Evolutionary conservation across 331 rosid species (phyloP).

Genomic region (Saraca asoca): DNA sequence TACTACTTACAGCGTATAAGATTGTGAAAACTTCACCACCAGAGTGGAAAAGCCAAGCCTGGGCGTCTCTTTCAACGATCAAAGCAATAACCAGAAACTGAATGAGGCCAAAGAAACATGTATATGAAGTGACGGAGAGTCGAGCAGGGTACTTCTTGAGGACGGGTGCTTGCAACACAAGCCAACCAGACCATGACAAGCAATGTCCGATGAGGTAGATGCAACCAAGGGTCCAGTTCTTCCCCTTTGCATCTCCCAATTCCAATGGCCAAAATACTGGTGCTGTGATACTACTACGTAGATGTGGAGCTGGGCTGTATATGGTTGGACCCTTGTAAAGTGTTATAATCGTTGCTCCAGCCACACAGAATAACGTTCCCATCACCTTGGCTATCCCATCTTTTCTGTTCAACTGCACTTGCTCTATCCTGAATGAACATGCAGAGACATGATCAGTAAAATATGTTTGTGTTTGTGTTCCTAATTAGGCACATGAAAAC

Average conservation of each 20-base stretch:
- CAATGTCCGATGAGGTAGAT: slow-evolving; percentile 87
- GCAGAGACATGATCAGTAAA: not conserved
- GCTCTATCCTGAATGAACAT: slow-evolving; percentile 68
- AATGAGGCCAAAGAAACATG: slow-evolving; percentile 86
- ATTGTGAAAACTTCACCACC: slow-evolving; percentile 83
- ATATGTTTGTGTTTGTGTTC: not conserved
- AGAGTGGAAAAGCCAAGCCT: slow-evolving; percentile 80
- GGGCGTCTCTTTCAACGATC: slow-evolving; percentile 57
- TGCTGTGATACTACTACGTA: slow-evolving; percentile 28
- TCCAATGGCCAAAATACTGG: slow-evolving; percentile 36
- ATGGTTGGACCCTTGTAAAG: slow-evolving; percentile 90
- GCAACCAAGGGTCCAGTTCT: slow-evolving; percentile 94
- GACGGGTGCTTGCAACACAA: slow-evolving; percentile 87
- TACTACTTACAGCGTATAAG: slow-evolving; percentile 66
- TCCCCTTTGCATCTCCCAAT: slow-evolving; percentile 68
- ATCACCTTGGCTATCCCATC: slow-evolving; percentile 81
- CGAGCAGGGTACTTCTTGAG: slow-evolving; percentile 95
- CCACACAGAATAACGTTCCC: slow-evolving; percentile 82
- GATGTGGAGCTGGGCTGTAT: slow-evolving; percentile 67
- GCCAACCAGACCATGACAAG: slow-evolving; percentile 95
- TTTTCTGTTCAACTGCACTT: slow-evolving; percentile 68
- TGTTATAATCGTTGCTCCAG: slow-evolving; percentile 89
- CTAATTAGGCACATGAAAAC: not conserved
- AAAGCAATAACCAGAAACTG: slow-evolving; percentile 81
- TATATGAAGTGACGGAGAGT: slow-evolving; percentile 87